Percentiles rank a stretch among this genome's conserved stretches.
These are phyloP conservation scores for Vanderwaltozyma verrucispora DNA, from an alignment of 805 yeast genomes.

Conservation along the genomic window DNA sequence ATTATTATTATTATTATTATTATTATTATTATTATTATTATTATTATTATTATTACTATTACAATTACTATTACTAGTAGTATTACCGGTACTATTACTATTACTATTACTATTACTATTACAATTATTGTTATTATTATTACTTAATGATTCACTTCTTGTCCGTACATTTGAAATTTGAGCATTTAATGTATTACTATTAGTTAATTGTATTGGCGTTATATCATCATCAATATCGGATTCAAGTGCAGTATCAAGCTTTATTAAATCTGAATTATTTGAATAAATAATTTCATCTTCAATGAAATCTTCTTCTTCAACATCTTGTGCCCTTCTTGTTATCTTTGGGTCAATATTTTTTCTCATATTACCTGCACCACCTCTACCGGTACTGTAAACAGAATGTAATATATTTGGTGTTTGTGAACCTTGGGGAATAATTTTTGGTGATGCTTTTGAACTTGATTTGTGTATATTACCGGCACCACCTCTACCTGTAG, in stretches of 20 bases:
- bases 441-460: slow-evolving; percentile 44
- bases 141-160: background rate
- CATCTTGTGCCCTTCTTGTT: slow-evolving; percentile 58
- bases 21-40: too few relatives aligned
- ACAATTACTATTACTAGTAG: too few relatives aligned
- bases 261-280: slow-evolving; percentile 1
- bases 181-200: slow-evolving; percentile 3
- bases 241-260: background rate
- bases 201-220: slow-evolving; percentile 6
- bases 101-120: too few relatives aligned
- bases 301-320: slow-evolving; percentile 36
- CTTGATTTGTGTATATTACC: slow-evolving; percentile 47
- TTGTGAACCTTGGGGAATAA: slow-evolving; percentile 48
- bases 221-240: slow-evolving; percentile 6
- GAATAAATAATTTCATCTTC: slow-evolving; percentile 1
- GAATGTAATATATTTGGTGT: slow-evolving; percentile 49
- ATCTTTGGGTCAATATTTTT: slow-evolving; percentile 47
- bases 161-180: slow-evolving; percentile 3
- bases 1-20: too few relatives aligned
- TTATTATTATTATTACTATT: too few relatives aligned
- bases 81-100: too few relatives aligned
- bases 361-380: slow-evolving; percentile 71
- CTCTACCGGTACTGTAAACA: slow-evolving; percentile 62
- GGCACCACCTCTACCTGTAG: slow-evolving; percentile 78
- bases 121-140: too few relatives aligned